phyloP scores from a whole-genome alignment of 2,329 filamentous ascomycete genomes.

The Microdochium bolleyi region DNA sequence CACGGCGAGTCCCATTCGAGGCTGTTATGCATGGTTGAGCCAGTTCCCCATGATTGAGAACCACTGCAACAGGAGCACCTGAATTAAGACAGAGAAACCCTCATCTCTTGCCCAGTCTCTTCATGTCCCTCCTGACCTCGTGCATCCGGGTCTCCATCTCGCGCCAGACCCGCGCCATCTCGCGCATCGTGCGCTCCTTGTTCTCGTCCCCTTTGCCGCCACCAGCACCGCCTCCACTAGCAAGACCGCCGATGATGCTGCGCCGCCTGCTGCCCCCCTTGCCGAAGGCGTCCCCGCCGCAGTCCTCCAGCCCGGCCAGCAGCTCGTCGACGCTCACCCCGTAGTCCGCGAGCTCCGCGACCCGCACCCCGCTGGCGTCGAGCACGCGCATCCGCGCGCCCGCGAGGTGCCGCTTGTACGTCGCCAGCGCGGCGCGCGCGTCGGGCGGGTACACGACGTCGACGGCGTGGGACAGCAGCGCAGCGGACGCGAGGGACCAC shows the following conservation, averaged over 20 bases:
- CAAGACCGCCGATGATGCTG: conserved; percentile 1
- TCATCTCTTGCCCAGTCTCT: conserved; percentile 12
- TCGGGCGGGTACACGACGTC: conserved; percentile 37
- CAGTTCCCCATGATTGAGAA: too few relatives aligned
- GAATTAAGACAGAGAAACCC: neutral
- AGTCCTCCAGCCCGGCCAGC: conserved; percentile 17
- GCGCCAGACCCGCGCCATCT: conserved; percentile 42
- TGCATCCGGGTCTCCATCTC: conserved; percentile 41
- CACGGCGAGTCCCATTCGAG: too few relatives aligned
- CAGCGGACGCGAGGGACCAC: conserved; percentile 27
- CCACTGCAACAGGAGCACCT: too few relatives aligned
- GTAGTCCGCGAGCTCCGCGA: conserved; percentile 38
- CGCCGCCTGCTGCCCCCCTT: neutral
- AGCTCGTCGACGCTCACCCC: conserved; percentile 29
- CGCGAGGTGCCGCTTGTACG: conserved; percentile 39
- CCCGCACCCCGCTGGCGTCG: conserved; percentile 31
- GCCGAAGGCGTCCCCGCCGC: conserved; percentile 1
- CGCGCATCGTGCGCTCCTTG: conserved; percentile 42
- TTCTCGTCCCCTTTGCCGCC: conserved; percentile 16
- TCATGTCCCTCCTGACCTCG: conserved; percentile 40
- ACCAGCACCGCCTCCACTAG: too few relatives aligned
- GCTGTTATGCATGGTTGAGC: too few relatives aligned
- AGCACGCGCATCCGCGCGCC: conserved; percentile 37
- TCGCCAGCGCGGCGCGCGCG: conserved; percentile 30
- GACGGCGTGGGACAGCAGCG: conserved; percentile 23